Conservation (phyloP, 2,329 filamentous ascomycete species). For the Lachnellula hyalina region DNA sequence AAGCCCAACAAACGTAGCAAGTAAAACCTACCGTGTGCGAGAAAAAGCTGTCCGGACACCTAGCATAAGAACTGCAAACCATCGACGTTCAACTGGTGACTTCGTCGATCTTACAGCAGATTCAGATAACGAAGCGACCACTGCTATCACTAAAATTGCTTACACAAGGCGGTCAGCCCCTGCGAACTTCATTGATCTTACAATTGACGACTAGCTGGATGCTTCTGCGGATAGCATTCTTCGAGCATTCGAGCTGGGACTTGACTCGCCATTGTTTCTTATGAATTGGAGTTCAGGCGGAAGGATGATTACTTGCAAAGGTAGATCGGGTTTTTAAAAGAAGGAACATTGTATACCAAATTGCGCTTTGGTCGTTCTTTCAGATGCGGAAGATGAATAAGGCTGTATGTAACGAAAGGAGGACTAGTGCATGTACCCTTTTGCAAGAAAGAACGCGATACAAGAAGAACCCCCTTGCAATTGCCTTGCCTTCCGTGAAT, state of each 20-base stretch:
- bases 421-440: too few species aligned
- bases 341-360: too few species aligned
- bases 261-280: too few species aligned
- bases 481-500: too few species aligned
- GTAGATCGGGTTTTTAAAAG: too few species aligned
- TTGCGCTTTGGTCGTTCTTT: too few species aligned
- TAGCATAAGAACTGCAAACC: background rate
- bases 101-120: constrained; percentile 5
- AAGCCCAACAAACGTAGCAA: background rate
- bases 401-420: too few species aligned
- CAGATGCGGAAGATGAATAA: too few species aligned
- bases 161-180: background rate
- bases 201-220: background rate
- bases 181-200: background rate
- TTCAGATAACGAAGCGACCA: background rate
- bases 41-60: background rate
- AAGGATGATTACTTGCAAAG: too few species aligned
- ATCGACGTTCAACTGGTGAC: background rate
- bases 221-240: background rate
- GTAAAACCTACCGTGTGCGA: background rate
- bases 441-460: too few species aligned
- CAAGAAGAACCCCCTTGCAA: too few species aligned
- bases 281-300: too few species aligned
- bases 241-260: background rate
- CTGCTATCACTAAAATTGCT: background rate